Evolutionary conservation across 1,284 basidiomycete species (phyloP).

Genomic region (Prillingera fragicola): DNA sequence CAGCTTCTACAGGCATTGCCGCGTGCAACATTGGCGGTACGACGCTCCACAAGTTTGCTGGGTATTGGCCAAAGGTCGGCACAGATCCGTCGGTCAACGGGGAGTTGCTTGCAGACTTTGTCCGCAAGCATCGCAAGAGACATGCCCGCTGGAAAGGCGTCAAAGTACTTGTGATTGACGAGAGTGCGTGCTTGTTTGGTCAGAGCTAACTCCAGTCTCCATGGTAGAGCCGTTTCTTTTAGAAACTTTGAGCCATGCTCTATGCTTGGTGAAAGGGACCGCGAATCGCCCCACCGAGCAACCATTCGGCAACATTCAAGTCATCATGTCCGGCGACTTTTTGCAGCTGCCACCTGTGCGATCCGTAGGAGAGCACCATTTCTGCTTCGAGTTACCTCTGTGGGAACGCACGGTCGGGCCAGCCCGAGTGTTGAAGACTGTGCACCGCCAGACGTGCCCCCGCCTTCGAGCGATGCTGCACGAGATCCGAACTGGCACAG

Average conservation of each 20-base stretch:
- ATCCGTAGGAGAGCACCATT: constrained; percentile 24
- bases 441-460: too few species aligned
- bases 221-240: too few species aligned
- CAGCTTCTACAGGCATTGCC: constrained; percentile 61
- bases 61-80: constrained; percentile 55
- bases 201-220: constrained; percentile 51
- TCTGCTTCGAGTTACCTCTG: too few species aligned
- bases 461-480: too few species aligned
- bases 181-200: constrained; percentile 51
- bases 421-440: too few species aligned
- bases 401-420: too few species aligned
- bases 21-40: constrained; percentile 59
- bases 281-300: too few species aligned
- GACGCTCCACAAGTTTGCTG: constrained; percentile 57
- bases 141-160: constrained; percentile 57
- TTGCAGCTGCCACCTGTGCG: constrained; percentile 73
- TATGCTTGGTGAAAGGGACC: too few species aligned
- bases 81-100: constrained; percentile 53
- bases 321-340: constrained; percentile 52
- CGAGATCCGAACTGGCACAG: constrained; percentile 59
- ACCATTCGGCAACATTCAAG: constrained; percentile 87
- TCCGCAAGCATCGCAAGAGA: constrained; percentile 36
- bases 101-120: constrained; percentile 44
- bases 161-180: constrained; percentile 63
- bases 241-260: too few species aligned